A percentile compares a stretch with the other conserved stretches of the same genome.
phyloP scores from a whole-genome alignment of 192 early-diverging fungal species.

The Podila verticillata region DNA sequence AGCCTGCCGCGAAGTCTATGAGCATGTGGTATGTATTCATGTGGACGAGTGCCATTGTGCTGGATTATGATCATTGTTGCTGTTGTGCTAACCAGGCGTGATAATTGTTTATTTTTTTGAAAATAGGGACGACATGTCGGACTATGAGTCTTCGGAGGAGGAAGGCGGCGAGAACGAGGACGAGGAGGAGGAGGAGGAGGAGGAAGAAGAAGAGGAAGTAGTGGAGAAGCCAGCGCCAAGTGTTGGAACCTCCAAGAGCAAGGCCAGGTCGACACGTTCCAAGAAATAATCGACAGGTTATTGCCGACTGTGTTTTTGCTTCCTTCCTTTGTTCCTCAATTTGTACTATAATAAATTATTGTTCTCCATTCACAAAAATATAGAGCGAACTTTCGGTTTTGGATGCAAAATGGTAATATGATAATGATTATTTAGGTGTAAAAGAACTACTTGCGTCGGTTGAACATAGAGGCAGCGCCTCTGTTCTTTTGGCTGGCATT shows the following conservation, averaged over 20 bases:
- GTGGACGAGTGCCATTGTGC: neutral
- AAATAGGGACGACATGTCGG: conserved; percentile 48
- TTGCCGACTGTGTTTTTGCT: neutral
- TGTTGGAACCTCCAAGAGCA: conserved; percentile 16
- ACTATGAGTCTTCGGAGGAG: conserved; percentile 43
- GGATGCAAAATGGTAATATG: too few relatives aligned
- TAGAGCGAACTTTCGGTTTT: too few relatives aligned
- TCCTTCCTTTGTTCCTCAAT: neutral
- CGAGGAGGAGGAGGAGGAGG: conserved; percentile 29
- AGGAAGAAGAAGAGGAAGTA: conserved; percentile 22
- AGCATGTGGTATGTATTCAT: conserved; percentile 40
- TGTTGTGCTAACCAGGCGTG: neutral
- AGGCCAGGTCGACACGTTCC: neutral
- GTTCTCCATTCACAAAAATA: too few relatives aligned
- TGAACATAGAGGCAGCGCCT: conserved; percentile 29
- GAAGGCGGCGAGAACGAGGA: conserved; percentile 21
- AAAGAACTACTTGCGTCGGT: conserved; percentile 24
- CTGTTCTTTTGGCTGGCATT: conserved; percentile 19
- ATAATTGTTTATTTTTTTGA: neutral
- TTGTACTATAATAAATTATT: neutral
- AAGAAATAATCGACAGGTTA: neutral
- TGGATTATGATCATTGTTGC: neutral
- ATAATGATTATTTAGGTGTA: too few relatives aligned
- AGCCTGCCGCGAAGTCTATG: conserved; percentile 23
- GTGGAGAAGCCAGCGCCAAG: conserved; percentile 24